Conservation (phyloP, 2,329 filamentous ascomycete genomes). For the Fusarium longipes region DNA sequence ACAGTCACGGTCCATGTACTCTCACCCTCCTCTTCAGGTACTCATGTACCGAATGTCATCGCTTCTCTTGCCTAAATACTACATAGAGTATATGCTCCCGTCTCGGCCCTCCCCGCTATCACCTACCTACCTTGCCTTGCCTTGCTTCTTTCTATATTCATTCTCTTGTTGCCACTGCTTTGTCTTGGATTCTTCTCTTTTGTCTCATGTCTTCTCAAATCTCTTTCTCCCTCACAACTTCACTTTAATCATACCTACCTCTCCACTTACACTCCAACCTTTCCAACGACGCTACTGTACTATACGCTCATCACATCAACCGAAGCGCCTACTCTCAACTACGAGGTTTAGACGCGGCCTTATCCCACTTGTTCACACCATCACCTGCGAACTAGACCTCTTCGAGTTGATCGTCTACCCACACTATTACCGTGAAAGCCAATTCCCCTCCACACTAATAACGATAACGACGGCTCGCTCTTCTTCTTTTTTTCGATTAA, state of each 20-base stretch:
- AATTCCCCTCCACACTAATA: constrained; percentile 45
- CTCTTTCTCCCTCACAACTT: constrained; percentile 6
- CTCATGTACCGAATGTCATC: constrained; percentile 40
- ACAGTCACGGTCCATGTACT: constrained; percentile 47
- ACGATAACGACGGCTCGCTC: constrained; percentile 40
- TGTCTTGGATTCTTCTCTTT: constrained; percentile 9
- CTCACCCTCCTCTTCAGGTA: constrained; percentile 41
- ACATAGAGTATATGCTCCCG: constrained; percentile 42
- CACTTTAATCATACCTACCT: constrained; percentile 6
- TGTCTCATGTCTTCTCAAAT: constrained; percentile 8
- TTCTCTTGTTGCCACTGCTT: constrained; percentile 34
- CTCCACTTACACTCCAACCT: constrained; percentile 38
- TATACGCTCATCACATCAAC: constrained; percentile 38
- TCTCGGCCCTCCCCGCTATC: constrained; percentile 41
- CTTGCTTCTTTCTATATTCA: constrained; percentile 25
- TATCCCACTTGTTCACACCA: constrained; percentile 42
- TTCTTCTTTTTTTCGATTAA: constrained; percentile 30
- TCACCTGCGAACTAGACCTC: constrained; percentile 42
- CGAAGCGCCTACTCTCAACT: constrained; percentile 37
- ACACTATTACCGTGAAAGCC: constrained; percentile 36
- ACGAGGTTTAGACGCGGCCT: constrained; percentile 41
- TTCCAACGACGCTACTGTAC: constrained; percentile 17
- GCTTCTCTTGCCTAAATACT: constrained; percentile 48
- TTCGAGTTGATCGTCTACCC: constrained; percentile 38
- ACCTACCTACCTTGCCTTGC: constrained; percentile 6